Conservation (phyloP, 2,329 filamentous ascomycete genomes). For the Cytospora leucostoma region DNA sequence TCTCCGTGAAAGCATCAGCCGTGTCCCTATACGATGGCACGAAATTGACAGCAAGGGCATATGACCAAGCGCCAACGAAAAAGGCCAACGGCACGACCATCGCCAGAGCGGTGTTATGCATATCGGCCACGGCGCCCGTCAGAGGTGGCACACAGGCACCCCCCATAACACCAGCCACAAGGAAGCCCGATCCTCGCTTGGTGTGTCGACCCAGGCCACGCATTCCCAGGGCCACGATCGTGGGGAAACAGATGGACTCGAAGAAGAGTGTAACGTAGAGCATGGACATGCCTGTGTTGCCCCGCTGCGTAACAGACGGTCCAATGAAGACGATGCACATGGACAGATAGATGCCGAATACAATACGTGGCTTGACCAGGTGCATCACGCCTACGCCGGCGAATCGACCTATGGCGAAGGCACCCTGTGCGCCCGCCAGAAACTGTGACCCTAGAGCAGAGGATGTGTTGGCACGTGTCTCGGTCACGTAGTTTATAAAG, state of each 20-base stretch:
- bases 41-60: slow-evolving; percentile 66
- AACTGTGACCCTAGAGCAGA: slow-evolving; percentile 62
- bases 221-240: slow-evolving; percentile 77
- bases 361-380: slow-evolving; percentile 63
- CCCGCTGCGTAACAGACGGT: slow-evolving; percentile 49
- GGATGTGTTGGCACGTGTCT: slow-evolving; percentile 56
- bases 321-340: slow-evolving; percentile 64
- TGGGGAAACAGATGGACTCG: slow-evolving; percentile 79
- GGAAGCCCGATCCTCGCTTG: slow-evolving; percentile 73
- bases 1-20: slow-evolving; percentile 58
- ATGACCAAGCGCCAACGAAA: slow-evolving; percentile 58
- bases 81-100: slow-evolving; percentile 68
- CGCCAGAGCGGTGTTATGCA: slow-evolving; percentile 58
- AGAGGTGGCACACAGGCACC: slow-evolving; percentile 75
- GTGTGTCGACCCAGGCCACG: slow-evolving; percentile 74
- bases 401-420: slow-evolving; percentile 74
- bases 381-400: slow-evolving; percentile 67
- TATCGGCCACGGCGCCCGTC: slow-evolving; percentile 67
- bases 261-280: slow-evolving; percentile 75
- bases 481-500: slow-evolving; percentile 73
- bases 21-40: slow-evolving; percentile 62
- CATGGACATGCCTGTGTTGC: slow-evolving; percentile 57
- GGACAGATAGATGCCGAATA: slow-evolving; percentile 68
- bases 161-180: slow-evolving; percentile 70
- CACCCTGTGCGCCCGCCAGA: slow-evolving; percentile 72